Percentiles rank a stretch among this genome's conserved stretches.
Conservation (phyloP, 1,284 basidiomycete genomes). For the Apiotrichum domesticum region DNA sequence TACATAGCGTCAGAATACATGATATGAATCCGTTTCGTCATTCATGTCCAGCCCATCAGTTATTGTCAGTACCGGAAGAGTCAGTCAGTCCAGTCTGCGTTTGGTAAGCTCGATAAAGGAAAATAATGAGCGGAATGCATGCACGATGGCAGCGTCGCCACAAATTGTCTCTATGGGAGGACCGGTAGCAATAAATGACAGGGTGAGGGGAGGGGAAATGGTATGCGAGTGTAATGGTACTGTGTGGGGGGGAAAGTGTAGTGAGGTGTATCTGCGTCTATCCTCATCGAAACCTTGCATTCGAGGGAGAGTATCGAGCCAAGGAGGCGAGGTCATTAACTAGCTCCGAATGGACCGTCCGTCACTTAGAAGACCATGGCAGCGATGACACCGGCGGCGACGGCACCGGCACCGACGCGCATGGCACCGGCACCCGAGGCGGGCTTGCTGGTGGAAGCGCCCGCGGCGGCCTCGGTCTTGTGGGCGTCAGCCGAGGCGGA, state of each 20-base stretch:
- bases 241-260: not conserved
- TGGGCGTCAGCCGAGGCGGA: conserved; percentile 10
- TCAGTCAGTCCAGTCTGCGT: no score
- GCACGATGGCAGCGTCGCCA: not conserved
- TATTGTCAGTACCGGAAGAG: no score
- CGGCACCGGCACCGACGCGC: conserved; percentile 1
- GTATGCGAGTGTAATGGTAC: not conserved
- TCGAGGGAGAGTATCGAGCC: not conserved
- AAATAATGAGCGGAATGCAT: not conserved
- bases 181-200: not conserved
- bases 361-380: conserved; percentile 9
- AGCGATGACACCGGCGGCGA: conserved; percentile 2
- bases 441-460: conserved; percentile 20
- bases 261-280: not conserved
- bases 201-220: not conserved
- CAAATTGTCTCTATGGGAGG: not conserved
- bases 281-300: not conserved
- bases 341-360: not conserved
- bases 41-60: no score
- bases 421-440: conserved; percentile 13
- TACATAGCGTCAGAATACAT: no score
- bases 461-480: conserved; percentile 17
- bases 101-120: no score
- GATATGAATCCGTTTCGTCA: no score
- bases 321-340: not conserved